A percentile compares a stretch with the other conserved stretches of the same genome.
These are phyloP conservation scores for Mallotus japonicus DNA, from an alignment of 441 rosid species.

Conservation along the genomic window DNA sequence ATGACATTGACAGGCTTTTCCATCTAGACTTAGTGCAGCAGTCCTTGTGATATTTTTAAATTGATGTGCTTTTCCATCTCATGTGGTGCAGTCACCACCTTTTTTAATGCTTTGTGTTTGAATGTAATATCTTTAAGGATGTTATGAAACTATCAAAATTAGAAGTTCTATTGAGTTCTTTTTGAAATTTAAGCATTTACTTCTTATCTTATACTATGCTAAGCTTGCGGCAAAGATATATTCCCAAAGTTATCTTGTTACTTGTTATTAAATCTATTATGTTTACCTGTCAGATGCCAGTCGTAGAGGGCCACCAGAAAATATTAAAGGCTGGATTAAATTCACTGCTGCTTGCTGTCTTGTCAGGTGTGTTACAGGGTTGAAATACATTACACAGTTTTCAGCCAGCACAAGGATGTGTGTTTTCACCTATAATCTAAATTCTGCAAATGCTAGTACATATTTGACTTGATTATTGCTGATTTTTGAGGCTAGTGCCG, in stretches of 20 bases:
- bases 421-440: slow-evolving; percentile 8
- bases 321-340: slow-evolving; percentile 68
- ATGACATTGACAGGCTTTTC: background rate
- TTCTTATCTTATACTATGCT: background rate
- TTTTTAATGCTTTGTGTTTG: background rate
- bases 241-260: background rate
- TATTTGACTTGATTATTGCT: slow-evolving; percentile 8
- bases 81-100: background rate
- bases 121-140: background rate
- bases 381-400: background rate
- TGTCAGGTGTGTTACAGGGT: slow-evolving; percentile 47
- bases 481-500: slow-evolving; percentile 5
- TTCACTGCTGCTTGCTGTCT: slow-evolving; percentile 52
- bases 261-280: slow-evolving; percentile 18
- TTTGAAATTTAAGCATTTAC: background rate
- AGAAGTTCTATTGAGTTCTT: background rate
- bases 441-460: slow-evolving; percentile 4
- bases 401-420: background rate
- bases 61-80: background rate
- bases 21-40: background rate
- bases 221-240: background rate
- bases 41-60: background rate
- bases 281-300: slow-evolving; percentile 44
- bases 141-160: background rate
- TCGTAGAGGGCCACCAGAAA: slow-evolving; percentile 58